These are phyloP conservation scores for Danielia reshetovae DNA, from an alignment of 805 yeast species.

Conservation along the genomic window DNA sequence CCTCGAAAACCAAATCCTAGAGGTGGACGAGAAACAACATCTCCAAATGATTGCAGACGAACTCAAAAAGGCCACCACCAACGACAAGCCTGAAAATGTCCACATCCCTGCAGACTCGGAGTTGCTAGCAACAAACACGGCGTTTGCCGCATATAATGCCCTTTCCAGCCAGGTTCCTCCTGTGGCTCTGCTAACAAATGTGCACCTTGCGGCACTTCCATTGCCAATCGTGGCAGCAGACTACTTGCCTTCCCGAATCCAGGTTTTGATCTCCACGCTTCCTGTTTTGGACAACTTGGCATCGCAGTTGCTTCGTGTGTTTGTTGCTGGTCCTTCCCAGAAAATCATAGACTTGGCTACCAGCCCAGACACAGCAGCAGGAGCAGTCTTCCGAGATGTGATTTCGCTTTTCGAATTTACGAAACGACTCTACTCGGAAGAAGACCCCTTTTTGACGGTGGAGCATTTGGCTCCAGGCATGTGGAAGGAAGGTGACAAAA, in stretches of 20 bases:
- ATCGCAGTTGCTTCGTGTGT: slow-evolving; percentile 69
- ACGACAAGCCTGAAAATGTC: slow-evolving; percentile 31
- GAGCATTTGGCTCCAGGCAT: slow-evolving; percentile 68
- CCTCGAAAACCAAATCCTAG: background rate
- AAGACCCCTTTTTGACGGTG: slow-evolving; percentile 68
- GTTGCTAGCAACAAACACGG: slow-evolving; percentile 35
- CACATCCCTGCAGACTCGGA: slow-evolving; percentile 40
- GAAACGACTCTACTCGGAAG: slow-evolving; percentile 63
- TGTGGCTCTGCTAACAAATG: slow-evolving; percentile 31
- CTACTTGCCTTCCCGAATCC: slow-evolving; percentile 56
- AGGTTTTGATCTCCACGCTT: slow-evolving; percentile 60
- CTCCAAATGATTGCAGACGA: slow-evolving; percentile 31
- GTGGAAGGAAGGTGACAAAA: slow-evolving; percentile 59
- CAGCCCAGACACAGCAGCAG: slow-evolving; percentile 59
- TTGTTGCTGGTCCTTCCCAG: slow-evolving; percentile 72
- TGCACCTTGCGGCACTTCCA: slow-evolving; percentile 61
- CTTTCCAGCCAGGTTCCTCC: slow-evolving; percentile 37
- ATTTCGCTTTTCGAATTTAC: slow-evolving; percentile 77
- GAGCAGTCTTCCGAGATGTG: slow-evolving; percentile 62
- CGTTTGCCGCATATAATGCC: slow-evolving; percentile 41
- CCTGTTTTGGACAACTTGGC: slow-evolving; percentile 81
- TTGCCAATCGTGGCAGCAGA: slow-evolving; percentile 54
- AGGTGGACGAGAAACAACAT: slow-evolving; percentile 19
- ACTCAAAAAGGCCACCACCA: slow-evolving; percentile 29
- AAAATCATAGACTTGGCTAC: slow-evolving; percentile 69